phyloP scores from a whole-genome alignment of 352 stramenopile species.

The Globisporangium emineosum region DNA sequence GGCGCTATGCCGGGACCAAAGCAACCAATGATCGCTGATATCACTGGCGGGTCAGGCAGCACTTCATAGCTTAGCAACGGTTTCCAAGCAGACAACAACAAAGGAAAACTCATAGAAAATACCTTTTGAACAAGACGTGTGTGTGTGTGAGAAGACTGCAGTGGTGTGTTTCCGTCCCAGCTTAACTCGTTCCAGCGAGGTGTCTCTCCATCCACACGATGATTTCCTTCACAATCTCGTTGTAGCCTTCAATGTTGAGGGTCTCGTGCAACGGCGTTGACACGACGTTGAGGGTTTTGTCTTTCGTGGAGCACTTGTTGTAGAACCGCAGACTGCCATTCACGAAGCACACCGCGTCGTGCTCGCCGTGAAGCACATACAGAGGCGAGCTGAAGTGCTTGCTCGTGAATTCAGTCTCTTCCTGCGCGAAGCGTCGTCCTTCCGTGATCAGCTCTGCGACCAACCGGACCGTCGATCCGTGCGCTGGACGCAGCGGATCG shows the following conservation, averaged over 20 bases:
- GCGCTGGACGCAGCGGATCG: conserved; percentile 29
- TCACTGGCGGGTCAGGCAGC: background rate
- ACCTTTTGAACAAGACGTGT: conserved; percentile 7
- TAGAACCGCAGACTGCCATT: conserved; percentile 37
- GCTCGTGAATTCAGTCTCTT: conserved; percentile 23
- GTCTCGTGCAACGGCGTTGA: conserved; percentile 35
- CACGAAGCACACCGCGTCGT: conserved; percentile 33
- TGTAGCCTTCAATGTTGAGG: background rate
- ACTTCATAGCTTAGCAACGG: background rate
- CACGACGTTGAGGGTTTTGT: conserved; percentile 49
- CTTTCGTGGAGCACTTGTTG: conserved; percentile 25
- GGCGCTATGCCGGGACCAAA: conserved; percentile 26
- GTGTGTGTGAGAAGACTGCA: background rate
- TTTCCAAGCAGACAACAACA: conserved; percentile 10
- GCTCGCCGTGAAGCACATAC: conserved; percentile 37
- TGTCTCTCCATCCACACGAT: background rate
- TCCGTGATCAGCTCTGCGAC: conserved; percentile 25
- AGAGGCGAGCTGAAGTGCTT: conserved; percentile 28
- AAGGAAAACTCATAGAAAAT: conserved; percentile 2
- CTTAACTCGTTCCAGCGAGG: background rate
- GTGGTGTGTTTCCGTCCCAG: background rate
- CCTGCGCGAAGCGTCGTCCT: conserved; percentile 19
- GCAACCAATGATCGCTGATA: conserved; percentile 4
- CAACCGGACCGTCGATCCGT: conserved; percentile 28
- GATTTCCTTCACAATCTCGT: too few species aligned